Evolutionary conservation across 352 stramenopile genomes (phyloP).

Genomic region (Phytophthora sansomeana): DNA sequence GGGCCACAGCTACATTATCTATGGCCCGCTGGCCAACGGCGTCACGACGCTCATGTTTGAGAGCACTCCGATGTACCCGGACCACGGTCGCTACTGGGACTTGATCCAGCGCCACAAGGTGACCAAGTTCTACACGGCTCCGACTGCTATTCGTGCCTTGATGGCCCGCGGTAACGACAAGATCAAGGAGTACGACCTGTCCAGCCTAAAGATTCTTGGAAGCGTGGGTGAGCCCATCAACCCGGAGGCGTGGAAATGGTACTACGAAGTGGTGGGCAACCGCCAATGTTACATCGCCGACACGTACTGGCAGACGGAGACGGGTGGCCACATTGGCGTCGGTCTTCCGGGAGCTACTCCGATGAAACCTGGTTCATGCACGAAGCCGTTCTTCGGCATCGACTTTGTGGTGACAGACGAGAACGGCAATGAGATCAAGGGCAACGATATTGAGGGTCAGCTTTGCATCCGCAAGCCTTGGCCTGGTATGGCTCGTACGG

Average conservation of each 20-base stretch:
- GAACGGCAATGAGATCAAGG: conserved; percentile 89
- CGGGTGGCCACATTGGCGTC: conserved; percentile 95
- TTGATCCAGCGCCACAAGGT: conserved; percentile 97
- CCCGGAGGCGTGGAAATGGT: conserved; percentile 97
- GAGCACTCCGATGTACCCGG: conserved; percentile 96
- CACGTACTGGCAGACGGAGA: conserved; percentile 99
- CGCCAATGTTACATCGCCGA: conserved; percentile 94
- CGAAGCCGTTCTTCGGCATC: conserved; percentile 97
- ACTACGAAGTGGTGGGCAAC: conserved; percentile 94
- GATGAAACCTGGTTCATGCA: conserved; percentile 94
- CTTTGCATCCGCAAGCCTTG: conserved; percentile 96
- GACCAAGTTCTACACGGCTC: conserved; percentile 95
- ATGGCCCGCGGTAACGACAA: conserved; percentile 96
- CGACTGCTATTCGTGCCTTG: conserved; percentile 97
- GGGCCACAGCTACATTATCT: conserved; percentile 97
- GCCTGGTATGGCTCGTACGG: conserved; percentile 96
- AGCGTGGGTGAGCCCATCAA: conserved; percentile 99
- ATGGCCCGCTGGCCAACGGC: conserved; percentile 97
- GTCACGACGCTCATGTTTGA: conserved; percentile 99
- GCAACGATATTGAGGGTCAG: conserved; percentile 92
- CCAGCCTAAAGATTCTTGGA: conserved; percentile 94
- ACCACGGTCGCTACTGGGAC: conserved; percentile 97
- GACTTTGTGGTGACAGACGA: conserved; percentile 89
- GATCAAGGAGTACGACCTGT: conserved; percentile 78
- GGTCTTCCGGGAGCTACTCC: conserved; percentile 92